Evolutionary conservation across 2,329 filamentous ascomycete species (phyloP).

Genomic region (Sporothrix mexicana): DNA sequence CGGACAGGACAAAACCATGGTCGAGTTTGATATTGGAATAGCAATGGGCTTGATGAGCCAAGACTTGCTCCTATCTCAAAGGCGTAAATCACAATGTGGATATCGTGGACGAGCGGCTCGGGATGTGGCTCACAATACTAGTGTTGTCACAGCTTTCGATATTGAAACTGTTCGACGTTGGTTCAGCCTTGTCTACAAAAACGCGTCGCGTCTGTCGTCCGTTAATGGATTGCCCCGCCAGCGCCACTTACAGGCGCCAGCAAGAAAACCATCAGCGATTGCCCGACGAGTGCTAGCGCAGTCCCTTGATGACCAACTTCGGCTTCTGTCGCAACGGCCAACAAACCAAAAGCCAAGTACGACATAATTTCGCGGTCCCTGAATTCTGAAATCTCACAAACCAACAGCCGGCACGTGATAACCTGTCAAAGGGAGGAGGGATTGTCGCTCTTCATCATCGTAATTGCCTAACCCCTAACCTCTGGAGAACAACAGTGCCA

Average conservation of each 20-base stretch:
- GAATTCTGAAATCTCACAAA: neutral
- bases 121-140: neutral
- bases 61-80: neutral
- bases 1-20: constrained; percentile 1
- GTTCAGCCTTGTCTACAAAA: constrained; percentile 21
- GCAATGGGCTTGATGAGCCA: neutral
- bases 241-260: neutral
- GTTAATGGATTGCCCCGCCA: constrained; percentile 17
- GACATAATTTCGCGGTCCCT: neutral
- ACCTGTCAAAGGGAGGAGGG: no score
- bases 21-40: neutral
- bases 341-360: no score
- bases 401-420: neutral
- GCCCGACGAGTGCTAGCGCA: neutral
- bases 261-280: constrained; percentile 2
- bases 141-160: constrained; percentile 7
- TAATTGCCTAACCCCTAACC: no score
- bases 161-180: neutral
- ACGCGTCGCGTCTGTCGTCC: constrained; percentile 25
- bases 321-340: no score
- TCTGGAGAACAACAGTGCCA: neutral
- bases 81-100: neutral
- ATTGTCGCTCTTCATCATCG: no score
- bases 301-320: neutral
- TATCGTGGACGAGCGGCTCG: neutral